phyloP scores from a whole-genome alignment of 1,284 basidiomycete species.

The Cryptococcus amylolentus region DNA sequence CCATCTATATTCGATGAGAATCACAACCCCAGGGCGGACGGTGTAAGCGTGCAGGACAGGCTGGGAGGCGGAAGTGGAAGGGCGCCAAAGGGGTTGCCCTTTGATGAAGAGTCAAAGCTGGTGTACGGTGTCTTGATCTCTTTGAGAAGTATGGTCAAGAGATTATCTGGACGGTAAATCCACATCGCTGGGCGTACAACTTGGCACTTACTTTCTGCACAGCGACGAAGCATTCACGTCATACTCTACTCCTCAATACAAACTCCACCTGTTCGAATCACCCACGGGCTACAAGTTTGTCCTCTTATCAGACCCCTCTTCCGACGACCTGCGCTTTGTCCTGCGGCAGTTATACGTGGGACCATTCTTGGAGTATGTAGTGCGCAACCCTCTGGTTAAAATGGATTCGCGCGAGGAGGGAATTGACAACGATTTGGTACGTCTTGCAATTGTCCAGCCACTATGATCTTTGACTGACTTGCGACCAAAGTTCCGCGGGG shows the following conservation, averaged over 20 bases:
- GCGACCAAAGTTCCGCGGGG: slow-evolving; percentile 68
- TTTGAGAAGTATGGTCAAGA: slow-evolving; percentile 90
- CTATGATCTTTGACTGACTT: not conserved
- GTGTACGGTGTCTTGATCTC: slow-evolving; percentile 95
- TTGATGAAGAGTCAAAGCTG: slow-evolving; percentile 96
- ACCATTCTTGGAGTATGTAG: slow-evolving; percentile 89
- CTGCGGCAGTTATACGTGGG: slow-evolving; percentile 87
- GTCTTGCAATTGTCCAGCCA: slow-evolving; percentile 14
- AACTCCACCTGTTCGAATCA: slow-evolving; percentile 89
- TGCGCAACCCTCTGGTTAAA: slow-evolving; percentile 78
- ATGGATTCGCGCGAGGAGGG: slow-evolving; percentile 78
- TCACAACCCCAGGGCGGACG: not conserved
- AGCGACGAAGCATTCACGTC: slow-evolving; percentile 88
- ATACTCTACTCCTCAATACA: slow-evolving; percentile 89
- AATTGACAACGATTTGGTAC: slow-evolving; percentile 72
- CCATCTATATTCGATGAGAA: slow-evolving; percentile 32
- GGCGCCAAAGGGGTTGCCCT: slow-evolving; percentile 58
- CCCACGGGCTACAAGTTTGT: slow-evolving; percentile 91
- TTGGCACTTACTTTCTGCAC: not conserved
- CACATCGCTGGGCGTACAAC: not conserved
- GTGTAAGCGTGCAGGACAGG: not conserved
- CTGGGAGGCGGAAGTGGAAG: not conserved
- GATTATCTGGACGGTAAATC: slow-evolving; percentile 74
- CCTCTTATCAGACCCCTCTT: slow-evolving; percentile 80
- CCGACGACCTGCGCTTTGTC: slow-evolving; percentile 76